Base-by-base conservation (phyloP, 2,329 filamentous ascomycete genomes). In the Didymella segeticola region DNA sequence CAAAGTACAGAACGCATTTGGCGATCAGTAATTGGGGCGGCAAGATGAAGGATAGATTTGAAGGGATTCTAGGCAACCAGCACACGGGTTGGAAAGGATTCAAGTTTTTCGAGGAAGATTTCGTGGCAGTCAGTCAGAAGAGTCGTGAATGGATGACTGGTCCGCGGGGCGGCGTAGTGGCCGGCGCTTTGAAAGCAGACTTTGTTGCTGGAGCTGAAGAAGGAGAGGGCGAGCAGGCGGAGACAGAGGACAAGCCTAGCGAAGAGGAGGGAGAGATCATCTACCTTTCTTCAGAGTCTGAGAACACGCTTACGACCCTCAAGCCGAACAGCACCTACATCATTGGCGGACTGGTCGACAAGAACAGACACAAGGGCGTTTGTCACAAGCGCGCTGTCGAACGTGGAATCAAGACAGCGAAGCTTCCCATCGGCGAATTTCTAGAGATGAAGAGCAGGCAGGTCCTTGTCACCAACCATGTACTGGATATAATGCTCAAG, bases 291-390 rank as follows among this genome's bases (percentile, higher is more conserved):
- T 92, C 92, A 14, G 95, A 99, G 74, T 96, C 91, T n/a, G 87
- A 89, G 0, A 83, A 96, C 62, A 93, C 89, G 0, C 82, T 99
- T 25, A 87, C 89, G 5, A 84, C 89, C 36, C 83, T 99, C 36
- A 91, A 93, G 72, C 91, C 93, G 0, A 89, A 95, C 76, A 92
- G 89, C 56, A 93, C 87, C 53, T 99, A 99, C 74, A 89, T 99
- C 58, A 89, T 99, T 50, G 95, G 95, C 29, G 95, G 93, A 0
- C 81, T 99, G 29, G 95, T 99, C 22, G 95, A 99, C 78, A 93
- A 93, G 77, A 99, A 99, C 75, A 85, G 95, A 37, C 89, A 99
- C 76, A 99, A 99, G 79, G 92, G 91, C 1, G 82, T 99, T 30
- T 99, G 95, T 76, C 92, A 96, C 80, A 89, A 88, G 65, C 83